A percentile compares a stretch with the other conserved stretches of the same genome.
These are phyloP conservation scores for Takashimella koratensis DNA, from an alignment of 1,284 basidiomycete genomes.

Conservation along the genomic window DNA sequence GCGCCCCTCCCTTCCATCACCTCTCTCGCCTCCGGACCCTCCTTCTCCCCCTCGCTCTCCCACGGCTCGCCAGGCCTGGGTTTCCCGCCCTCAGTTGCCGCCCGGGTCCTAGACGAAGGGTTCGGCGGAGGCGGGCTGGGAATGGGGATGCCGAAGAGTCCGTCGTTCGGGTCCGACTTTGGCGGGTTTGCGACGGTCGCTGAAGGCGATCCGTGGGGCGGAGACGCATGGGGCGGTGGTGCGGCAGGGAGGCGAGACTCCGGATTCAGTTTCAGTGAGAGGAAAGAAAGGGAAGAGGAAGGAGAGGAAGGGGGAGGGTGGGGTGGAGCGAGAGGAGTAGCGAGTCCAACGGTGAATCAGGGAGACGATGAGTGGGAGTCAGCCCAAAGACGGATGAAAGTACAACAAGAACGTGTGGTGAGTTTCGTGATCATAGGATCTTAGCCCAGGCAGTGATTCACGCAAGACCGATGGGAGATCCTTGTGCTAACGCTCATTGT, in stretches of 20 bases:
- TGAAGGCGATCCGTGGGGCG: constrained; percentile 24
- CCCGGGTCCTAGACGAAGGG: not conserved
- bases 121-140: not conserved
- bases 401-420: constrained; percentile 35
- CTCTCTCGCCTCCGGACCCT: not conserved
- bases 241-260: constrained; percentile 4
- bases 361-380: constrained; percentile 41
- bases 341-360: not conserved
- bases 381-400: constrained; percentile 32
- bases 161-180: constrained; percentile 6
- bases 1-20: not conserved
- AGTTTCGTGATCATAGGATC: constrained; percentile 5
- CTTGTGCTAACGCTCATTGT: too few relatives aligned
- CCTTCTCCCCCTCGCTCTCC: not conserved
- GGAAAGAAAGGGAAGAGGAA: constrained; percentile 3
- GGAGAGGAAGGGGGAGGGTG: constrained; percentile 23
- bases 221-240: constrained; percentile 13
- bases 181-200: constrained; percentile 10
- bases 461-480: too few relatives aligned
- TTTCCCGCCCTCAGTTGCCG: not conserved
- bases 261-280: not conserved
- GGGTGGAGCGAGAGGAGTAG: constrained; percentile 14
- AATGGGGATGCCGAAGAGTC: not conserved
- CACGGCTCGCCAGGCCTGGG: not conserved
- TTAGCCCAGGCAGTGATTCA: not conserved